Evolutionary conservation across 2,329 filamentous ascomycete genomes (phyloP).

Genomic region (Macrophomina tecta): DNA sequence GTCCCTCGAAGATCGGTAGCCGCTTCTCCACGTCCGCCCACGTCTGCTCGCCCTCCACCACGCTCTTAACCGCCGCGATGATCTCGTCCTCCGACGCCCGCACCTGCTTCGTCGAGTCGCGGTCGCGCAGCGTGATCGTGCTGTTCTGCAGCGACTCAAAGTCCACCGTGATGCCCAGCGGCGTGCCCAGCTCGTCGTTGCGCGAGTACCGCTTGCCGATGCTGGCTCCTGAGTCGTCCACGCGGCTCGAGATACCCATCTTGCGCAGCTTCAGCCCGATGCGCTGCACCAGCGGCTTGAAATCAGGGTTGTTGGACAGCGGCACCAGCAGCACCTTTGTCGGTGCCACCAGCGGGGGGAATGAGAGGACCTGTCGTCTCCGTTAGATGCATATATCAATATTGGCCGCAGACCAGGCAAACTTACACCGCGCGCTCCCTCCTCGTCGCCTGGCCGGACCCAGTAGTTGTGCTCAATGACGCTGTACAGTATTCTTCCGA

Average conservation of each 20-base stretch:
- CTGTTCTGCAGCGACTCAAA: slow-evolving; percentile 92
- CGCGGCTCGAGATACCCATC: slow-evolving; percentile 78
- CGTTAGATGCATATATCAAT: slow-evolving; percentile 7
- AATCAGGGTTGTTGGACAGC: slow-evolving; percentile 79
- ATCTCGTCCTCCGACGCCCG: slow-evolving; percentile 83
- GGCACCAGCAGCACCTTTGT: slow-evolving; percentile 95
- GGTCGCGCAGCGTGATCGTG: slow-evolving; percentile 85
- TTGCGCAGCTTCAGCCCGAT: slow-evolving; percentile 78
- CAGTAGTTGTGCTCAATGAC: slow-evolving; percentile 96
- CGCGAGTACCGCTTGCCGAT: slow-evolving; percentile 90
- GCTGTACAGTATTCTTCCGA: slow-evolving; percentile 91
- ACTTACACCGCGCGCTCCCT: slow-evolving; percentile 76
- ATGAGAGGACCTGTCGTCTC: slow-evolving; percentile 67
- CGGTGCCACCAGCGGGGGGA: slow-evolving; percentile 80
- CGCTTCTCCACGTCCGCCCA: slow-evolving; percentile 76
- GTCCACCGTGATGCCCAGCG: slow-evolving; percentile 91
- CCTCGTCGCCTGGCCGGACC: slow-evolving; percentile 81
- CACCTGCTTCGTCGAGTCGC: slow-evolving; percentile 90
- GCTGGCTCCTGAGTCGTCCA: slow-evolving; percentile 88
- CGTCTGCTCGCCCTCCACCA: slow-evolving; percentile 67
- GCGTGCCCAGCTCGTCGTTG: slow-evolving; percentile 95
- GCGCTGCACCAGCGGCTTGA: slow-evolving; percentile 76
- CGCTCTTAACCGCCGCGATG: slow-evolving; percentile 70
- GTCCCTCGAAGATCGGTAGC: slow-evolving; percentile 83
- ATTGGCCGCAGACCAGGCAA: slow-evolving; percentile 17